Base-by-base conservation (phyloP, 805 yeast species). In the Helenozyma rhizophorensis region DNA sequence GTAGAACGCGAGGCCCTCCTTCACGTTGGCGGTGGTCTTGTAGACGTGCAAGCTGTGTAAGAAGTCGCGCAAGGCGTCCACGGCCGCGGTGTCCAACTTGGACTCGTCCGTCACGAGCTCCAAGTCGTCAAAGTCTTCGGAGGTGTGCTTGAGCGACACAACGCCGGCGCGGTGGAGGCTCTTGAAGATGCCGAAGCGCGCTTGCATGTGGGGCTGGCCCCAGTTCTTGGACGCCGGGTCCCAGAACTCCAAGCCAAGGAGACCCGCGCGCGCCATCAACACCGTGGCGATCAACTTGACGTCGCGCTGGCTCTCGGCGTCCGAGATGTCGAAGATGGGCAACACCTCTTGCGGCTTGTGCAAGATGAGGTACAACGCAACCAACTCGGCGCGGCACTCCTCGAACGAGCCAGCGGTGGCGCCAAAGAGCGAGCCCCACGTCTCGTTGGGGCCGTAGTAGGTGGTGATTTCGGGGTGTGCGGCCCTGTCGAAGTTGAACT, bases 161-260 rank as follows among this genome's bases (percentile, higher is more conserved):
- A 86, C 80, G 18, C 83, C 79, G 1, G 87, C 80, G 33, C 77
- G 70, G 48, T 83, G 60, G 53, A 84, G 78, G 10, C 80, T 72
- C 62, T 83, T 84, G 71, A 84, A 70, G 46, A 87, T 86, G 21
- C 93, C 85, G 60, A 73, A 87, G 58, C 96, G 71, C 3, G 95
- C 96, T 63, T 86, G 95, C 87, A 86, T 85, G 56, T 87, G 96
- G 10, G 96, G 80, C 63, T 87, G 96, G 19, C 96, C 96, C 95
- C 96, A 87, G 60, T 85, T 86, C 38, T 68, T 64, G 18, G 85
- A 72, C 27, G 60, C 60, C 24, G 95, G 95, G 57, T 87, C 95
- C 87, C 94, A 87, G 55, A 72, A 84, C 57, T 87, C 95, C 52
- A 87, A 69, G 6, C 84, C 90, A 22, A 83, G 51, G 30, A 87